Percentiles rank a stretch among this genome's conserved stretches.
These are phyloP conservation scores for Stylosanthes scabra DNA, from an alignment of 331 rosid species.

Conservation along the genomic window DNA sequence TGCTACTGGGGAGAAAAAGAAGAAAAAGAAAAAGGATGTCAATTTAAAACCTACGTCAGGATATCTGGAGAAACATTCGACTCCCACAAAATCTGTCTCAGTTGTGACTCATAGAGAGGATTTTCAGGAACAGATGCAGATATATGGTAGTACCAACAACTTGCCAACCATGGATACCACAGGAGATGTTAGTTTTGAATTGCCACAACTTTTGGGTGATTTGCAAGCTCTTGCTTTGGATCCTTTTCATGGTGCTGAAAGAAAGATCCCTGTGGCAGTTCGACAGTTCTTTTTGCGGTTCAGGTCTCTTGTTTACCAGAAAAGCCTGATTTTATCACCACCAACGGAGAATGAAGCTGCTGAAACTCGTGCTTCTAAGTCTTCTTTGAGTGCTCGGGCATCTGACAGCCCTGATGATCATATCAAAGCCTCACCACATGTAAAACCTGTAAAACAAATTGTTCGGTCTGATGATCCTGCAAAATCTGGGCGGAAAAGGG, in stretches of 20 bases:
- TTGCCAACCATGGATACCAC: slow-evolving; percentile 37
- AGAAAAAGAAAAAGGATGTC: slow-evolving; percentile 62
- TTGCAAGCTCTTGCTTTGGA: slow-evolving; percentile 85
- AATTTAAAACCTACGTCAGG: slow-evolving; percentile 49
- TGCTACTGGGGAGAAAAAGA: slow-evolving; percentile 56
- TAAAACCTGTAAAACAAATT: slow-evolving; percentile 66
- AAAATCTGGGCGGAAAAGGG: slow-evolving; percentile 83
- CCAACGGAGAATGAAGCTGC: slow-evolving; percentile 66
- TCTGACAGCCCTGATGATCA: slow-evolving; percentile 52
- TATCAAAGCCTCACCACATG: slow-evolving; percentile 52
- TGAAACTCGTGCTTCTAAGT: slow-evolving; percentile 55
- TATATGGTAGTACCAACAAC: slow-evolving; percentile 40
- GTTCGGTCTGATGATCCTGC: slow-evolving; percentile 76
- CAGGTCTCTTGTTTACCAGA: slow-evolving; percentile 86
- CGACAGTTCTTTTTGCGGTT: slow-evolving; percentile 77
- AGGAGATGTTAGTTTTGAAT: slow-evolving; percentile 50
- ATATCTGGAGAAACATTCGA: slow-evolving; percentile 49
- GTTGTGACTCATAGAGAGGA: slow-evolving; percentile 57
- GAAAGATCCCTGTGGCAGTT: slow-evolving; percentile 58
- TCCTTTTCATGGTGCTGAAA: slow-evolving; percentile 77
- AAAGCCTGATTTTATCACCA: slow-evolving; percentile 76
- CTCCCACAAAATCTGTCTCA: slow-evolving; percentile 48
- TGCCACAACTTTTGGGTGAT: slow-evolving; percentile 73
- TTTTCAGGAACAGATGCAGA: slow-evolving; percentile 45
- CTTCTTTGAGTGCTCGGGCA: slow-evolving; percentile 41